Evolutionary conservation across 2,329 filamentous ascomycete genomes (phyloP).

Genomic region (Helotiales sp.): DNA sequence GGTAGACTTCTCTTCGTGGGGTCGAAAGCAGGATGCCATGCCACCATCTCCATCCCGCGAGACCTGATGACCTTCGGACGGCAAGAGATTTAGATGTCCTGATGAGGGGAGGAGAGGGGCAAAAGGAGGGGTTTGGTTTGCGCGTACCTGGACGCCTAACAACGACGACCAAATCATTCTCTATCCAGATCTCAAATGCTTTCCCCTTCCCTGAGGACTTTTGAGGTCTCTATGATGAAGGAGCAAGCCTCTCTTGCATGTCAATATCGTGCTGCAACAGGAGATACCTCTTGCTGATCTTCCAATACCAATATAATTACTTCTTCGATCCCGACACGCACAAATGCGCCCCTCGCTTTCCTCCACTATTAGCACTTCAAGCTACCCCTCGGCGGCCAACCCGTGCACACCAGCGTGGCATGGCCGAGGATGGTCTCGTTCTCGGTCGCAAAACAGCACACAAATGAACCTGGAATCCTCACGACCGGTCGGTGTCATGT

Average conservation of each 20-base stretch:
- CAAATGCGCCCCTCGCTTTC: not conserved
- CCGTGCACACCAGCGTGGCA: conserved; percentile 2
- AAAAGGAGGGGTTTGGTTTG: conserved; percentile 5
- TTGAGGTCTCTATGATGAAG: not conserved
- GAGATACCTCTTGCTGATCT: not conserved
- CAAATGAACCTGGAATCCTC: not conserved
- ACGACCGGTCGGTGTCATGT: conserved; percentile 4
- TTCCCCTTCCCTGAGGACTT: too few species aligned
- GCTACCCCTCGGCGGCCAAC: conserved; percentile 2
- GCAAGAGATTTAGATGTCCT: not conserved
- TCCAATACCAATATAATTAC: not conserved
- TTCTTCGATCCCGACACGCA: not conserved
- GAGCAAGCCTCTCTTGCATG: not conserved
- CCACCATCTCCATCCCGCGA: not conserved
- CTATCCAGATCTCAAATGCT: too few species aligned
- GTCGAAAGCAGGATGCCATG: too few species aligned
- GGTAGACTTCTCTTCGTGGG: too few species aligned
- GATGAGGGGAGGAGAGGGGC: conserved; percentile 1
- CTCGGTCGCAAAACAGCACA: not conserved
- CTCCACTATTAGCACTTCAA: not conserved
- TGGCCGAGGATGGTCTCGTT: conserved; percentile 6
- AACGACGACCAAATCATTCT: too few species aligned
- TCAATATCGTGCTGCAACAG: too few species aligned
- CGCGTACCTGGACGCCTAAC: conserved; percentile 12
- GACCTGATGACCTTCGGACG: not conserved